phyloP scores from a whole-genome alignment of 306 rosid species.

The Datisca glomerata region DNA sequence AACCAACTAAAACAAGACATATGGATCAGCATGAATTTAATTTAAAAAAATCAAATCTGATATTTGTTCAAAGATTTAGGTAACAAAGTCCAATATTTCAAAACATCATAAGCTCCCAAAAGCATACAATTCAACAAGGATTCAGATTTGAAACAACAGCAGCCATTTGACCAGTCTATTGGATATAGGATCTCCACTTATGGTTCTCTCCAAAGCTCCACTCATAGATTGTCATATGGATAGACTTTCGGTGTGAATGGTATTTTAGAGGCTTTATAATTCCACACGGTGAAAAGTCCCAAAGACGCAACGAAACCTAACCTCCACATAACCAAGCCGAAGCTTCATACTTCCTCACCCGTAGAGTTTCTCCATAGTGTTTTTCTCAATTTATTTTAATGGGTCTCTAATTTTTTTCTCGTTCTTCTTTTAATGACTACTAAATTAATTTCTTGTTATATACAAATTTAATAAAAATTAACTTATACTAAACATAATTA shows the following conservation, averaged over 20 bases:
- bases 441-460: too few species aligned
- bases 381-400: too few species aligned
- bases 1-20: too few species aligned
- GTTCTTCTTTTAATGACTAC: too few species aligned
- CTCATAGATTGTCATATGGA: conserved; percentile 80
- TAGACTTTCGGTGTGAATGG: conserved; percentile 83
- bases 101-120: conserved; percentile 1
- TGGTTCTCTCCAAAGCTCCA: conserved; percentile 91
- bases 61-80: conserved; percentile 5
- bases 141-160: conserved; percentile 24
- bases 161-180: conserved; percentile 14
- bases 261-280: conserved; percentile 76
- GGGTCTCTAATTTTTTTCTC: too few species aligned
- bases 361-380: too few species aligned
- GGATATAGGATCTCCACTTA: conserved; percentile 22
- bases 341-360: conserved; percentile 99
- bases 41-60: too few species aligned
- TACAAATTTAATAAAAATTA: too few species aligned
- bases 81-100: conserved; percentile 9
- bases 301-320: conserved; percentile 57
- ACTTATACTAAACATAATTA: too few species aligned
- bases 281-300: conserved; percentile 79
- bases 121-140: conserved; percentile 20
- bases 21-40: too few species aligned
- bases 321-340: conserved; percentile 96